Evolutionary conservation across 1,139 yeast species (phyloP).

Genomic region (Kodamaea suecica): DNA sequence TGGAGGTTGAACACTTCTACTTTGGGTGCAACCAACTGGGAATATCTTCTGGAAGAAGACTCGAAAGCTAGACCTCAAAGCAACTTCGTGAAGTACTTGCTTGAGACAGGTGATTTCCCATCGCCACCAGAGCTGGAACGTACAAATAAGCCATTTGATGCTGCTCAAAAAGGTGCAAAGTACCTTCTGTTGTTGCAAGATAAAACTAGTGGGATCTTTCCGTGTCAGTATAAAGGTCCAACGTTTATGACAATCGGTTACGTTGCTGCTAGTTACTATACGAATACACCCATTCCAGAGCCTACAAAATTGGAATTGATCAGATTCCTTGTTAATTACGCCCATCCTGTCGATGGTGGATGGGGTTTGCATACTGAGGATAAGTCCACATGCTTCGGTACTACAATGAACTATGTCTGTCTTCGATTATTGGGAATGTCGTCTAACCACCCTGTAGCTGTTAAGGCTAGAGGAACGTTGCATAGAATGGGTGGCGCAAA

Average conservation of each 20-base stretch:
- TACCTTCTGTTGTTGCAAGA: constrained; percentile 72
- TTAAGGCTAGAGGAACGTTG: constrained; percentile 73
- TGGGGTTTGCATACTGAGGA: constrained; percentile 96
- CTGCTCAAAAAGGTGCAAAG: constrained; percentile 73
- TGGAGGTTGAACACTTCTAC: constrained; percentile 77
- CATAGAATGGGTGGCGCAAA: constrained; percentile 82
- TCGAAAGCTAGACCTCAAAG: constrained; percentile 48
- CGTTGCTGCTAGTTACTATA: constrained; percentile 69
- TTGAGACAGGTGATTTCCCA: constrained; percentile 45
- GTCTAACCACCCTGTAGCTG: constrained; percentile 71
- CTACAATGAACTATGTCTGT: constrained; percentile 78
- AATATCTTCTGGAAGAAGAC: constrained; percentile 49
- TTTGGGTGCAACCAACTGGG: constrained; percentile 83
- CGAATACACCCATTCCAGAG: constrained; percentile 66
- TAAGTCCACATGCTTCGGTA: constrained; percentile 93
- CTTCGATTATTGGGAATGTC: constrained; percentile 75
- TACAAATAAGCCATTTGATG: constrained; percentile 43
- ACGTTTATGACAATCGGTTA: constrained; percentile 96
- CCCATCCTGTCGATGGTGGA: constrained; percentile 99
- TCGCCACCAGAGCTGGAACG: constrained; percentile 33
- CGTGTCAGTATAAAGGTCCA: constrained; percentile 94
- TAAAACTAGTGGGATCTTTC: constrained; percentile 72
- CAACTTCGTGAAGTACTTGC: constrained; percentile 55
- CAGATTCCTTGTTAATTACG: constrained; percentile 79
- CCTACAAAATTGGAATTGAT: constrained; percentile 67